Evolutionary conservation across 306 rosid genomes (phyloP).

Genomic region (Citrullus colocynthis): DNA sequence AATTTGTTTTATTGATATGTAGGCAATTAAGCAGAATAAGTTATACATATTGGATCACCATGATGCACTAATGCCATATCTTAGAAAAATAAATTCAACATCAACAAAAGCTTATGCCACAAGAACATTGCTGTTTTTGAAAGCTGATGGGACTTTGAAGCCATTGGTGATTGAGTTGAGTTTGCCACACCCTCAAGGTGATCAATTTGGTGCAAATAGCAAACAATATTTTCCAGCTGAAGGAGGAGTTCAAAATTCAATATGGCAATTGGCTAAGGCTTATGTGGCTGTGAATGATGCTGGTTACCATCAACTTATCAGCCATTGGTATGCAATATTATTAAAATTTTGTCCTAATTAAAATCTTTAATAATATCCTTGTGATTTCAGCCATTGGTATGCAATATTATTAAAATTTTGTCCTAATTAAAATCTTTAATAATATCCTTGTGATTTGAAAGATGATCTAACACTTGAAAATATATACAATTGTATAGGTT

Average conservation of each 20-base stretch:
- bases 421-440: too few species aligned
- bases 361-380: too few species aligned
- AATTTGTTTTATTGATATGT: too few species aligned
- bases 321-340: constrained; percentile 43
- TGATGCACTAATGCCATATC: constrained; percentile 54
- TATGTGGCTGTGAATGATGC: constrained; percentile 56
- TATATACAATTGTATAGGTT: constrained; percentile 23
- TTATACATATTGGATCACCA: constrained; percentile 67
- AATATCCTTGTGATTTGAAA: background rate
- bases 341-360: too few species aligned
- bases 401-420: too few species aligned
- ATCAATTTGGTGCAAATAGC: constrained; percentile 41
- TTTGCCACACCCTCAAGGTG: constrained; percentile 47
- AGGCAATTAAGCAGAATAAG: constrained; percentile 46
- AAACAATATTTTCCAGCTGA: constrained; percentile 42
- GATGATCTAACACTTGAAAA: background rate
- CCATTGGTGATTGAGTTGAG: constrained; percentile 76
- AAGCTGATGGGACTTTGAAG: constrained; percentile 49
- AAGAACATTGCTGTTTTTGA: constrained; percentile 57
- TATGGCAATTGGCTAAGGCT: constrained; percentile 80
- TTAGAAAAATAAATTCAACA: constrained; percentile 50
- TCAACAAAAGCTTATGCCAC: constrained; percentile 49
- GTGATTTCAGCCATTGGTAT: constrained; percentile 51
- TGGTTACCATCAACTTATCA: constrained; percentile 60
- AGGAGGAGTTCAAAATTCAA: constrained; percentile 35